phyloP scores from a whole-genome alignment of 139 green algal genomes.

The Edaphochlamys debaryana region DNA sequence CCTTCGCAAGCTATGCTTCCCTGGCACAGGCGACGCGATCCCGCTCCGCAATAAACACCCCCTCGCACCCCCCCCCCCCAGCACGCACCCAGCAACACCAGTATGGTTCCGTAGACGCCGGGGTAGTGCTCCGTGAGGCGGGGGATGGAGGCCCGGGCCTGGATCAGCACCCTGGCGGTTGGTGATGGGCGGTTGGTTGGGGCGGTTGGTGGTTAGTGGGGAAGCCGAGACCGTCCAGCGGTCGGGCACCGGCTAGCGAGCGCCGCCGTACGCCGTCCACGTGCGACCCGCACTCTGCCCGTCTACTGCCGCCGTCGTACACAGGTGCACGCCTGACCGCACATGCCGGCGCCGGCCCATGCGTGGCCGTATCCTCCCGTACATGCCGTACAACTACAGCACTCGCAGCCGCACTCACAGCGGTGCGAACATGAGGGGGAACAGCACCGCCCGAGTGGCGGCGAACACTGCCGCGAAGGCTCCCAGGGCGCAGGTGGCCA shows the following conservation, averaged over 20 bases:
- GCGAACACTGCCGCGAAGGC: conserved; percentile 43
- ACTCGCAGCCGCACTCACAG: too few relatives aligned
- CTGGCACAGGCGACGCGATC: too few relatives aligned
- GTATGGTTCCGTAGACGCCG: conserved; percentile 12
- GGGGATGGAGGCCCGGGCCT: background rate
- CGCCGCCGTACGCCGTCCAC: background rate
- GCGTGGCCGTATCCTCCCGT: too few relatives aligned
- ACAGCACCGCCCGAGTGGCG: conserved; percentile 43
- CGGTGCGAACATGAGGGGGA: conserved; percentile 41
- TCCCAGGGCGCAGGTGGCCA: background rate
- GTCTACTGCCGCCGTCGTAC: too few relatives aligned
- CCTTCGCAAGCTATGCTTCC: too few relatives aligned
- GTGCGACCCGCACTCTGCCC: background rate
- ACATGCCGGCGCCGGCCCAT: too few relatives aligned
- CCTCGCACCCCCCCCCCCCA: too few relatives aligned
- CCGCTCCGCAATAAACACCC: too few relatives aligned
- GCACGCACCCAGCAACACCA: conserved; percentile 44
- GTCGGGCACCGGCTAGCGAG: background rate
- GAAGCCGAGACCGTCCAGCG: background rate
- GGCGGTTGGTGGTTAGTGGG: background rate
- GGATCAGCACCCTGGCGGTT: too few relatives aligned
- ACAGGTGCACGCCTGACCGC: too few relatives aligned
- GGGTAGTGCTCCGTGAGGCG: conserved; percentile 31
- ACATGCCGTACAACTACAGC: too few relatives aligned
- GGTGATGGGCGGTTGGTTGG: background rate